Conservation (phyloP, 306 rosid genomes). For the Cucumis cinereus region DNA sequence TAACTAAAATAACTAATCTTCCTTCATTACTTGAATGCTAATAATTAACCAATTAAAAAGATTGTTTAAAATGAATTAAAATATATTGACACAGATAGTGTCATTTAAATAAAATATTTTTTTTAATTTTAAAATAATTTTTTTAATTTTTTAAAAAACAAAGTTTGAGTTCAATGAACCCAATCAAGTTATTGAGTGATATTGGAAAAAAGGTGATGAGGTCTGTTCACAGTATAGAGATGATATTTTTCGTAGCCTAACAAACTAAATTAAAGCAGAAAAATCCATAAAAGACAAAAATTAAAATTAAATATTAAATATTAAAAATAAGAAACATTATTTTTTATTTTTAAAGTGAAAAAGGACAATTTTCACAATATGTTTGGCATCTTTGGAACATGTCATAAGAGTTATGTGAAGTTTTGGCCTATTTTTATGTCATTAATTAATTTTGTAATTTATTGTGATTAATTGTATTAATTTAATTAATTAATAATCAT, state of each 20-base stretch:
- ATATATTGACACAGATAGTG: no score
- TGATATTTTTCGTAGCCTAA: neutral
- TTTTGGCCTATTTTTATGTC: neutral
- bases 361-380: neutral
- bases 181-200: neutral
- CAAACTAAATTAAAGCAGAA: neutral
- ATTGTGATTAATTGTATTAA: neutral
- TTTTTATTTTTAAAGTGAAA: neutral
- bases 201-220: neutral
- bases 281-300: neutral
- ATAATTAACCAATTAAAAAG: neutral
- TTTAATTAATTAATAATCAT: neutral
- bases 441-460: neutral
- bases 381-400: slow-evolving; percentile 1
- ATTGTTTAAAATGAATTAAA: no score
- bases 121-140: neutral
- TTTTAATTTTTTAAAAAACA: neutral
- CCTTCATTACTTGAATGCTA: neutral
- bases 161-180: neutral
- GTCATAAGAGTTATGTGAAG: slow-evolving; percentile 6
- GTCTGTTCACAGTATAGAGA: neutral
- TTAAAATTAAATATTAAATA: neutral
- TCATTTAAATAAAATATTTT: no score
- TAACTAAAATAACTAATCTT: neutral
- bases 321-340: neutral